Conservation (phyloP, 345 rosid species). For the Barbarea vulgaris region DNA sequence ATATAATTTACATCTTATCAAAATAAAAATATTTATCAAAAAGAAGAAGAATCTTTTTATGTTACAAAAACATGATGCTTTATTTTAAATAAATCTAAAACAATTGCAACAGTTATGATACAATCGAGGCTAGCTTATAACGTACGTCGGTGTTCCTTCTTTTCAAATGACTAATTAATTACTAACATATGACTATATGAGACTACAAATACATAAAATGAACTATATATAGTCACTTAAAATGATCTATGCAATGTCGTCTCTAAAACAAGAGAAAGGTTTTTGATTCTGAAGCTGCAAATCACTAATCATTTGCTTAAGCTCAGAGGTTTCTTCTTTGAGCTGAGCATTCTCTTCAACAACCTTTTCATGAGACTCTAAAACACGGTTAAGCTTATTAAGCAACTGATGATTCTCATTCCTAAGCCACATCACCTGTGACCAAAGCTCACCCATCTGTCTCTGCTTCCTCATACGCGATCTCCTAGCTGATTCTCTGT, state of each 20-base stretch:
- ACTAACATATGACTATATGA: not conserved
- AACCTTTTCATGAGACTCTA: constrained; percentile 58
- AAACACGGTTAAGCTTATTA: constrained; percentile 61
- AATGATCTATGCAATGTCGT: constrained; percentile 39
- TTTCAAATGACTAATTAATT: not conserved
- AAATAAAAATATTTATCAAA: too few species aligned
- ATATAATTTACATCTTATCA: too few species aligned
- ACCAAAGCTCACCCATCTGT: constrained; percentile 88
- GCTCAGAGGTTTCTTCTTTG: constrained; percentile 63
- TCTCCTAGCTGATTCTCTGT: constrained; percentile 81
- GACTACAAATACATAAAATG: not conserved
- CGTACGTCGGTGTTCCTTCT: not conserved
- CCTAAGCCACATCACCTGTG: constrained; percentile 78
- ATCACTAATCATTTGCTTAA: constrained; percentile 62
- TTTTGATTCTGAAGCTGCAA: constrained; percentile 53
- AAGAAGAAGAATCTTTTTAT: too few species aligned
- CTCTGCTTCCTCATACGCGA: constrained; percentile 92
- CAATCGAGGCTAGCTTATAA: not conserved
- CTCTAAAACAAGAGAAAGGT: constrained; percentile 54
- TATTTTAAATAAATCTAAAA: not conserved
- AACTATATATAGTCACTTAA: not conserved
- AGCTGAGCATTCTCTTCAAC: constrained; percentile 71
- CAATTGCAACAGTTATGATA: not conserved
- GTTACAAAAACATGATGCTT: too few species aligned
- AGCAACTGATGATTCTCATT: constrained; percentile 75